phyloP scores from a whole-genome alignment of 2,329 filamentous ascomycete genomes.

The Hymenoscyphus occultus region DNA sequence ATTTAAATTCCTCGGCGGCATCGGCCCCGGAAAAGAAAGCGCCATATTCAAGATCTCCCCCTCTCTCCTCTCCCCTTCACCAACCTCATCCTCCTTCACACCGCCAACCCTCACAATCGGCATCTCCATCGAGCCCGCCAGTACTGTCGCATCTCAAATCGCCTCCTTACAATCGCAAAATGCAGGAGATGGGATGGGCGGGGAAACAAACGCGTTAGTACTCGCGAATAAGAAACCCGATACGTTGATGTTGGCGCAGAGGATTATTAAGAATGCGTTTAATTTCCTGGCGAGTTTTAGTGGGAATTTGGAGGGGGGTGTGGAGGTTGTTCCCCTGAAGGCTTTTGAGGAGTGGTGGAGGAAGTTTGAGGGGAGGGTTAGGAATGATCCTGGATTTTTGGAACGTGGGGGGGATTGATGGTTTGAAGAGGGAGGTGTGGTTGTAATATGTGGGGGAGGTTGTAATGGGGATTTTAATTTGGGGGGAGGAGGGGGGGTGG shows the following conservation, averaged over 20 bases:
- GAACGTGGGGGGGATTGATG: constrained; percentile 55
- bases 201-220: constrained; percentile 13
- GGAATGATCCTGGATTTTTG: constrained; percentile 83
- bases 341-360: constrained; percentile 97
- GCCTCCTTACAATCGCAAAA: constrained; percentile 27
- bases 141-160: constrained; percentile 68
- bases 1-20: constrained; percentile 84
- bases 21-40: constrained; percentile 86
- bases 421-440: too few species aligned
- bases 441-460: too few species aligned
- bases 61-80: constrained; percentile 7
- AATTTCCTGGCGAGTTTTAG: constrained; percentile 93
- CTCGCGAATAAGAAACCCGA: constrained; percentile 34
- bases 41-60: constrained; percentile 78
- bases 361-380: constrained; percentile 87
- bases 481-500: too few species aligned
- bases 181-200: constrained; percentile 12
- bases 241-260: constrained; percentile 81
- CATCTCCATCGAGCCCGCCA: constrained; percentile 74
- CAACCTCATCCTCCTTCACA: constrained; percentile 29
- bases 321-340: constrained; percentile 89
- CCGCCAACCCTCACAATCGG: constrained; percentile 61
- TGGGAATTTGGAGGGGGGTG: constrained; percentile 58
- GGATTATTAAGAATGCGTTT: constrained; percentile 95
- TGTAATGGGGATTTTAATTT: too few species aligned